Conservation (phyloP, 495 filamentous ascomycete species). For the Daldinia vernicosa region DNA sequence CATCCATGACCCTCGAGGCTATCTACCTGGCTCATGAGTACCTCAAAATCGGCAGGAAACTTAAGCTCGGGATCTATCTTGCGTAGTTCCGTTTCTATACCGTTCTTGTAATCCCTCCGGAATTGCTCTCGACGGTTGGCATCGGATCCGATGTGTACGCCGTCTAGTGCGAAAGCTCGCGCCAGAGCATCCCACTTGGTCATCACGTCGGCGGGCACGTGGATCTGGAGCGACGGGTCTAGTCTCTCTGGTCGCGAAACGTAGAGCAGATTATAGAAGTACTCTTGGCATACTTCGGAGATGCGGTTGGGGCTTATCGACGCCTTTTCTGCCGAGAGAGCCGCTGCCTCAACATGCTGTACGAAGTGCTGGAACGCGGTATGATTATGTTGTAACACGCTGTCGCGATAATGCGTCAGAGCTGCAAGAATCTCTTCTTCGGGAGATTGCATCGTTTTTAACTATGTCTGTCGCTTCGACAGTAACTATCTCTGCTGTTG, state of each 20-base stretch:
- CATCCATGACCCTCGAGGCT: constrained; percentile 21
- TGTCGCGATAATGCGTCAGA: constrained; percentile 13
- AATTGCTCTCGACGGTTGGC: background rate
- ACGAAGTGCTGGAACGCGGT: background rate
- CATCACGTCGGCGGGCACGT: constrained; percentile 9
- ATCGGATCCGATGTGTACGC: background rate
- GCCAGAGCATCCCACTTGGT: constrained; percentile 12
- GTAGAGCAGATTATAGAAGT: background rate
- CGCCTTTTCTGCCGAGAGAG: background rate
- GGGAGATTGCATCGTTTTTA: constrained; percentile 8
- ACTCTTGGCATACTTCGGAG: background rate
- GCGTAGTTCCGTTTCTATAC: constrained; percentile 3
- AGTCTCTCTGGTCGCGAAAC: background rate
- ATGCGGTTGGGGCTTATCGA: background rate
- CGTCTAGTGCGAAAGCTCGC: constrained; percentile 18
- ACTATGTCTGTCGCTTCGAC: background rate
- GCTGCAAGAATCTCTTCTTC: constrained; percentile 15
- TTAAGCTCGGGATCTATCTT: background rate
- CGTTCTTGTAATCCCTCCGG: background rate
- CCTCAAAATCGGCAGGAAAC: background rate
- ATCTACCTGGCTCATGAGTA: constrained; percentile 13
- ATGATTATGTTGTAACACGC: background rate
- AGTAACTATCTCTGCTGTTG: background rate
- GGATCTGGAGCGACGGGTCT: constrained; percentile 9
- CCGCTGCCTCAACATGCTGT: background rate